Base-by-base conservation (phyloP, 2,329 filamentous ascomycete species). In the Endothia cerciana region DNA sequence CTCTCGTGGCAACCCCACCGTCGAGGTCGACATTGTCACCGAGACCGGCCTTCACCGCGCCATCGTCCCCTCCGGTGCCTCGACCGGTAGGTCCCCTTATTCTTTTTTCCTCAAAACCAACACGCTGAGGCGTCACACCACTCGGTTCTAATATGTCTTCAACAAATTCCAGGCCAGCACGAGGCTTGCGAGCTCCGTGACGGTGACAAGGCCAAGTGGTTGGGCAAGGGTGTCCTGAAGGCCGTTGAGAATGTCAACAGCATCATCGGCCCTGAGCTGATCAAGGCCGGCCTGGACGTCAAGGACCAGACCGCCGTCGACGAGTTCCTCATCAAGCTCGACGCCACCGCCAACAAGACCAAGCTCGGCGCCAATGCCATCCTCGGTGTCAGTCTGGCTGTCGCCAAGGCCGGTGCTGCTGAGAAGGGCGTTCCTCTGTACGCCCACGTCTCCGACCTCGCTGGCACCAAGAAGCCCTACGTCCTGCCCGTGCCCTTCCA, bases 1-100 rank as follows among this genome's bases (percentile, higher is more conserved):
- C 88, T 98, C 95, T 81, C 94, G 95, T 79, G 88, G 88, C 80
- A 99, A 99, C 90, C 95, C 95, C 77, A 99, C 95, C 79, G 94
- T 97, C 77, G 94, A 98, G 87, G 94, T 98, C 76, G 94, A 97
- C 80, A 89, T 97, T 75, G 91, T 97, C 83, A 97, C 94, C 74
- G 93, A 97, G 85, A 96, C 91, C 75, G 94, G 94, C 77, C 90
- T 98, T 71, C 94, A 97, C 89, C 93, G 94, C 78, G 94, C 94
- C 79, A 97, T 97, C 79, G 94, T 98, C 70, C 94, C 94, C 76
- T 97, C 94, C 72, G 94, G 94, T 80, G 94, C 94, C 76, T 97
- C 94, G 75, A 97, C 94, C 76, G 93, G 91, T 94, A 80, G 77
- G 55, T 58, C 15, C n/a, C 15, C n/a, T 85, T 64, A 60, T 60